A percentile compares a stretch with the other conserved stretches of the same genome.
phyloP scores from a whole-genome alignment of 1,284 basidiomycete species.

The Sanghuangporus baumii region DNA sequence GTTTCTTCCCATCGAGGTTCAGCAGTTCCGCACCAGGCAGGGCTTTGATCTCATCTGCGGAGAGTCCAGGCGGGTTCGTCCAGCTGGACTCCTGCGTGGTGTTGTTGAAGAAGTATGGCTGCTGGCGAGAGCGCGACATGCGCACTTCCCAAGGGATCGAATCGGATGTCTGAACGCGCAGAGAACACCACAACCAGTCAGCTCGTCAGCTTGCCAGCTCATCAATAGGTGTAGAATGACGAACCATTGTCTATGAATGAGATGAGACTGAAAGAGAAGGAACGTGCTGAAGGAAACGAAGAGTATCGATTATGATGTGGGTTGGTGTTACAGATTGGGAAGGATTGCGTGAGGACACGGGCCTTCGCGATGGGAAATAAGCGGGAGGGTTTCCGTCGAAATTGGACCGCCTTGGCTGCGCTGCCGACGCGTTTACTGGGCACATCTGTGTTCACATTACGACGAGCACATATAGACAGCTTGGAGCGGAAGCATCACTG shows the following conservation, averaged over 20 bases:
- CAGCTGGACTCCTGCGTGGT: slow-evolving; percentile 73
- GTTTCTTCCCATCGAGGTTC: slow-evolving; percentile 24
- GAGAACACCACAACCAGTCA: slow-evolving; percentile 12
- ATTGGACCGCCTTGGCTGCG: not conserved
- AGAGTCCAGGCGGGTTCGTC: slow-evolving; percentile 71
- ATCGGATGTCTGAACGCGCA: not conserved
- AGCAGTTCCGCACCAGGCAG: slow-evolving; percentile 64
- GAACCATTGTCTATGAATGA: not conserved
- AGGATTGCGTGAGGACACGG: not conserved
- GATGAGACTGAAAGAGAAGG: not conserved
- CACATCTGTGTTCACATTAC: not conserved
- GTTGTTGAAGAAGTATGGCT: slow-evolving; percentile 89
- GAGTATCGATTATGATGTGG: not conserved
- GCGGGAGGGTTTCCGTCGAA: not conserved
- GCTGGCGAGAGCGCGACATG: slow-evolving; percentile 71
- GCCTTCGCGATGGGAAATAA: not conserved
- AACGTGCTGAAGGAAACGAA: not conserved
- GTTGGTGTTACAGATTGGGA: slow-evolving; percentile 5
- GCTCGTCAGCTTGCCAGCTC: not conserved
- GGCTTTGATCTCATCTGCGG: slow-evolving; percentile 51
- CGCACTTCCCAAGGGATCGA: slow-evolving; percentile 67
- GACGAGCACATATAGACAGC: not conserved
- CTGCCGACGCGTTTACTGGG: not conserved
- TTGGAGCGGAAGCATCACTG: not conserved
- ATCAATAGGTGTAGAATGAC: not conserved